Conservation (phyloP, 1,139 yeast genomes). For the Magnusiomyces fungicola region DNA sequence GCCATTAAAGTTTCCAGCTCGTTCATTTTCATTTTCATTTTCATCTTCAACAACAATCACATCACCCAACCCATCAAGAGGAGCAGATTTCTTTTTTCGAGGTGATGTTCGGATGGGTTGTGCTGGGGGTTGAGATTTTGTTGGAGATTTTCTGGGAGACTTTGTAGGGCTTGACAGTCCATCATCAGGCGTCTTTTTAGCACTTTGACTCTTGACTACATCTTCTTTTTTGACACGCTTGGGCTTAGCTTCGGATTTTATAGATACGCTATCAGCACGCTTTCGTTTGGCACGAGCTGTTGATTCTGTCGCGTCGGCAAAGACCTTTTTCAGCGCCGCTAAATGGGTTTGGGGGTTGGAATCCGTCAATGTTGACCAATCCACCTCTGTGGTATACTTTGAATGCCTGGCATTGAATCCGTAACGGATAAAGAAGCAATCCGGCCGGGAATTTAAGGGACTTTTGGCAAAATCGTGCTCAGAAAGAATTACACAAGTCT, state of each 20-base stretch:
- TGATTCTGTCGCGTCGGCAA: no score
- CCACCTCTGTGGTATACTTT: neutral
- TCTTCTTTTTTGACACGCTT: no score
- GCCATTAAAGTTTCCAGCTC: neutral
- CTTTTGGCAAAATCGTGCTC: neutral
- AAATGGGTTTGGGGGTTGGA: neutral
- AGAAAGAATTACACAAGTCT: constrained; percentile 17
- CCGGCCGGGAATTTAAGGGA: no score
- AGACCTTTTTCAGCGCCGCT: no score
- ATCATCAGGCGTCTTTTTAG: no score
- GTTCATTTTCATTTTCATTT: neutral
- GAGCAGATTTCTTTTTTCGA: no score
- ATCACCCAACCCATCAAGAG: neutral
- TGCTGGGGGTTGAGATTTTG: neutral
- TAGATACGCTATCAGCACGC: no score
- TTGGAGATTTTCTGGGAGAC: neutral
- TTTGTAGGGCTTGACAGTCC: no score
- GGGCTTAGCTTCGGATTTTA: no score
- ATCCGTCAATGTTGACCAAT: neutral
- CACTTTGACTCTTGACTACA: no score
- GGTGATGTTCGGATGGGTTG: no score
- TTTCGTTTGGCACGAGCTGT: no score
- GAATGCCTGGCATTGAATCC: neutral
- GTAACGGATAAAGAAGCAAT: neutral
- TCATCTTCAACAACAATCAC: constrained; percentile 1